Conservation (phyloP, 192 early-diverging fungal genomes). For the Podila minutissima region DNA sequence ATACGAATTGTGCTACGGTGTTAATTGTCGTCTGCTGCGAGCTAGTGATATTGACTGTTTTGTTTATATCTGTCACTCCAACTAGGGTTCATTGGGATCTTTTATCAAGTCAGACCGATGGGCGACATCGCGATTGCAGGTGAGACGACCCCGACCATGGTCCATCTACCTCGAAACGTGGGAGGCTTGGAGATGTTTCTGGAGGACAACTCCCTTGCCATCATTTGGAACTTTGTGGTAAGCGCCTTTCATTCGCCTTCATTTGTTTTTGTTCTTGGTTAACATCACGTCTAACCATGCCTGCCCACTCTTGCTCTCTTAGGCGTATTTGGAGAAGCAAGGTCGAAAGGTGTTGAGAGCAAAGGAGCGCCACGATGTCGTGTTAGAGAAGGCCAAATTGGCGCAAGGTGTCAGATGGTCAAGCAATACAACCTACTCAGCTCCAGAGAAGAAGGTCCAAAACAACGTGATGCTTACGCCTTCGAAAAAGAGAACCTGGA, state of each 20-base stretch:
- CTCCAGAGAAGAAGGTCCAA: constrained; percentile 2
- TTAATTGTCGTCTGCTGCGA: not conserved
- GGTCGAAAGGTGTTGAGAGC: constrained; percentile 14
- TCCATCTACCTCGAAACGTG: constrained; percentile 1
- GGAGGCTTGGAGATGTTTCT: constrained; percentile 20
- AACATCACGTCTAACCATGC: not conserved
- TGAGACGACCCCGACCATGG: not conserved
- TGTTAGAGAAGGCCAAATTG: not conserved
- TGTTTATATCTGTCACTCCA: not conserved
- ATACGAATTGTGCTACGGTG: not conserved
- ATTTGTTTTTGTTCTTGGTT: not conserved
- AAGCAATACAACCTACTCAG: not conserved
- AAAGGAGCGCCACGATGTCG: constrained; percentile 14
- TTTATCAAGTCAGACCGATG: constrained; percentile 28
- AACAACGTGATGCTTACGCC: constrained; percentile 18
- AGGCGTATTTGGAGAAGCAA: constrained; percentile 29
- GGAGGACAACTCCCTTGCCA: constrained; percentile 7
- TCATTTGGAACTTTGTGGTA: constrained; percentile 29
- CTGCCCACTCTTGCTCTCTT: not conserved
- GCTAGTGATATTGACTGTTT: not conserved
- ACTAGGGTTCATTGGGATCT: constrained; percentile 18
- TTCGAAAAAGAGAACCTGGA: constrained; percentile 14
- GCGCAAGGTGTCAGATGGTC: constrained; percentile 10
- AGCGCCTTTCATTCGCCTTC: not conserved
- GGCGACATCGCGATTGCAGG: constrained; percentile 29